These are phyloP conservation scores for Lanmaoa pseudosensibilis DNA, from an alignment of 768 basidiomycete genomes.

Conservation along the genomic window DNA sequence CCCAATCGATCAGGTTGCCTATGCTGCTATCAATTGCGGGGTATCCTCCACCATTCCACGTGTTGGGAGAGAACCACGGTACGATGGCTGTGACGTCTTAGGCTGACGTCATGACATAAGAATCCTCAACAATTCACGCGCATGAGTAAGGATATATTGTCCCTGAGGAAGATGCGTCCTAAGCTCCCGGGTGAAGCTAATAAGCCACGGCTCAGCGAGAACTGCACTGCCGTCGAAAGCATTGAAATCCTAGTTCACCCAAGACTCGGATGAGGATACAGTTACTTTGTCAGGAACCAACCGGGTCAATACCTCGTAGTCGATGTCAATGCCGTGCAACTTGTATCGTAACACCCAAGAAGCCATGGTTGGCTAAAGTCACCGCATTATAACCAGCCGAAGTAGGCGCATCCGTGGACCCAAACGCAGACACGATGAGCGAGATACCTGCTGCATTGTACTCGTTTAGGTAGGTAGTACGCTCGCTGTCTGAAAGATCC, in stretches of 20 bases:
- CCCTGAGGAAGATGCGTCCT: slow-evolving; percentile 18
- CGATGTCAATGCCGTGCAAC: slow-evolving; percentile 51
- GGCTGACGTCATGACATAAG: neutral
- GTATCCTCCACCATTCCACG: slow-evolving; percentile 28
- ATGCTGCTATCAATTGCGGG: slow-evolving; percentile 32
- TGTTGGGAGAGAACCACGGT: slow-evolving; percentile 1
- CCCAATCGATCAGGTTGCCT: slow-evolving; percentile 44
- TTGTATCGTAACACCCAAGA: slow-evolving; percentile 44
- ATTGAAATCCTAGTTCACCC: slow-evolving; percentile 24
- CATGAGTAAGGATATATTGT: slow-evolving; percentile 33
- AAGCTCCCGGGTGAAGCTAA: slow-evolving; percentile 30
- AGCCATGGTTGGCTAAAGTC: slow-evolving; percentile 32
- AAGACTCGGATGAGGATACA: neutral
- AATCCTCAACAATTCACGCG: slow-evolving; percentile 23
- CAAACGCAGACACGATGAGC: slow-evolving; percentile 54
- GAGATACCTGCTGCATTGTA: slow-evolving; percentile 55
- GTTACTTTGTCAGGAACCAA: neutral
- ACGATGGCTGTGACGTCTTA: neutral
- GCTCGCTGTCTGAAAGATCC: slow-evolving; percentile 34
- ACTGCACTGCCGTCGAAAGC: slow-evolving; percentile 13
- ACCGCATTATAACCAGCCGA: slow-evolving; percentile 33
- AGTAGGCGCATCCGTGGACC: slow-evolving; percentile 36
- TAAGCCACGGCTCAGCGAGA: slow-evolving; percentile 38
- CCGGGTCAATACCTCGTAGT: slow-evolving; percentile 40
- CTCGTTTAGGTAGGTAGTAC: slow-evolving; percentile 42